Evolutionary conservation across 306 rosid genomes (phyloP).

Genomic region (Spatholobus suberectus): DNA sequence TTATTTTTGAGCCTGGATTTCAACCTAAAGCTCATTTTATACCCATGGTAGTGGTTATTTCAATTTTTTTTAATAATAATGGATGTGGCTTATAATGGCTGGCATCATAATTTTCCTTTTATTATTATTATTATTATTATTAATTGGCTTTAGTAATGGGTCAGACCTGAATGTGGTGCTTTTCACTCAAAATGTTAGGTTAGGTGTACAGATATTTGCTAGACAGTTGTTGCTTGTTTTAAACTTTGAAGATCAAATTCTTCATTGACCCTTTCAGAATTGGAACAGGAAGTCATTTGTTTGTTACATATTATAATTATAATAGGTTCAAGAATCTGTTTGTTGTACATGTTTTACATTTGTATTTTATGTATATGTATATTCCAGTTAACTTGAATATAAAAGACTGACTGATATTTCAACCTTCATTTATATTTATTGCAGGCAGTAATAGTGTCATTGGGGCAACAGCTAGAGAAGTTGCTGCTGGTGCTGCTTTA

Average conservation of each 20-base stretch:
- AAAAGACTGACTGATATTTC: background rate
- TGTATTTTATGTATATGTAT: background rate
- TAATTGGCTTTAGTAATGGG: background rate
- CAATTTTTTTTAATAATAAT: background rate
- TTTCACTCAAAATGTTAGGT: background rate
- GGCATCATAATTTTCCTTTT: background rate
- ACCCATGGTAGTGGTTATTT: background rate
- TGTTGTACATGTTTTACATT: background rate
- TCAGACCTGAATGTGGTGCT: background rate
- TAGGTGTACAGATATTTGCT: background rate
- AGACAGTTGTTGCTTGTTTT: background rate
- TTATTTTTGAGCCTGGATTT: background rate
- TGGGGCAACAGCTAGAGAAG: conserved; percentile 80
- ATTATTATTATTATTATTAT: background rate
- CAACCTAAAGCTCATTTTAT: background rate
- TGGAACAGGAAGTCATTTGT: background rate
- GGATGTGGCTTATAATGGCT: background rate
- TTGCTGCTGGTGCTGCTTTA: conserved; percentile 84
- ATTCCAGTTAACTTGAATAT: background rate
- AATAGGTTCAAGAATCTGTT: background rate
- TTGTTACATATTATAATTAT: background rate
- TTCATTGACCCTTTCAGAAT: background rate
- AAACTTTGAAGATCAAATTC: conserved; percentile 5
- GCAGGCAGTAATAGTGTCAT: conserved; percentile 74
- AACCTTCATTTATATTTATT: conserved; percentile 27